A percentile compares a stretch with the other conserved stretches of the same genome.
phyloP scores from a whole-genome alignment of 768 basidiomycete genomes.

The Boletus vinaceobasis region DNA sequence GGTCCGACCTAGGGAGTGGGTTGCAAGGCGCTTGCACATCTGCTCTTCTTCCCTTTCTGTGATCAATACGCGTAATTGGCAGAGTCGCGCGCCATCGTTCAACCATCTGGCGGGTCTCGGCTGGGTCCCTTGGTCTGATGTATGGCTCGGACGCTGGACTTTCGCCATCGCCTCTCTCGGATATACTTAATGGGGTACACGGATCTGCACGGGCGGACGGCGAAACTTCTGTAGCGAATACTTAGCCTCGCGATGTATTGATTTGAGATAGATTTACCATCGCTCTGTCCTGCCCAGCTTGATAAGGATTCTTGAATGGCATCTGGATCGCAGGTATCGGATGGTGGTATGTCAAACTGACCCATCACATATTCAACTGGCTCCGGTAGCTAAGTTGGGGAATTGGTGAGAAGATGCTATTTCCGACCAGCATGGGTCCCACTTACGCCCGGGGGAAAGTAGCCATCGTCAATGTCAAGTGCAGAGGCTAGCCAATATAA shows the following conservation, averaged over 20 bases:
- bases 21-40: slow-evolving; percentile 5
- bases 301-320: slow-evolving; percentile 27
- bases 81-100: slow-evolving; percentile 32
- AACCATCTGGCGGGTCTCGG: slow-evolving; percentile 28
- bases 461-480: slow-evolving; percentile 32
- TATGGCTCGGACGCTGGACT: slow-evolving; percentile 9
- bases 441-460: slow-evolving; percentile 25
- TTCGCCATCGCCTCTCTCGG: slow-evolving; percentile 21
- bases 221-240: slow-evolving; percentile 17
- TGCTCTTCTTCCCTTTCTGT: slow-evolving; percentile 12
- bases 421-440: neutral
- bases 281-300: slow-evolving; percentile 30
- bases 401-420: neutral
- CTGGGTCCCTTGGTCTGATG: slow-evolving; percentile 21
- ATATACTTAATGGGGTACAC: slow-evolving; percentile 11
- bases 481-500: slow-evolving; percentile 58
- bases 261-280: slow-evolving; percentile 18
- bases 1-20: slow-evolving; percentile 3
- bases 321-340: slow-evolving; percentile 15
- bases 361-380: slow-evolving; percentile 31
- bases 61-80: slow-evolving; percentile 10
- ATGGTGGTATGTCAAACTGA: slow-evolving; percentile 23
- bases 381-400: slow-evolving; percentile 25
- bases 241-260: neutral
- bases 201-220: slow-evolving; percentile 20